Base-by-base conservation (phyloP, 2,329 filamentous ascomycete species). In the Alternaria angustiovoidea region DNA sequence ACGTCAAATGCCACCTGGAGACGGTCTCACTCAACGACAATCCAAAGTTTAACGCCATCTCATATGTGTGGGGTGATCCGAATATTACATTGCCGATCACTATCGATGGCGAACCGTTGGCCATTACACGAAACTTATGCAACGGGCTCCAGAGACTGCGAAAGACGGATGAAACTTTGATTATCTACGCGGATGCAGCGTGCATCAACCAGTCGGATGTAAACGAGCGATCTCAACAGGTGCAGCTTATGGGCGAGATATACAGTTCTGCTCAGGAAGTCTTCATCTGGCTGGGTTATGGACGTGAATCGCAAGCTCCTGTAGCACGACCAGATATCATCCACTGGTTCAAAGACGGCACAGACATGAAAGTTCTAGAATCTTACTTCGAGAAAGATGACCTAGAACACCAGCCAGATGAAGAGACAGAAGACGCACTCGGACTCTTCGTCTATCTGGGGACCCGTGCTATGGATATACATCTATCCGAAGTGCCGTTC, bases 121-220 rank as follows among this genome's bases (percentile, higher is more conserved):
- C 46, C 4, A 11, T 56, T 7, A 62, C 51, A 1, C 41, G 24
- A 11, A 59, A 59, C 5, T 34, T 62, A 3, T 12, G 18, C 9
- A 52, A 54, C 11, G 34, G 34, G 22, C 48, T 61, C 5, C 48
- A 34, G 7, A 28, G 28, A 39, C 30, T 57, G 4, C 53, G 54
- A n/a, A 22, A 7, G 9, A 14, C 20, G 14, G 22, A 49, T 12
- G 20, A 47, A 4, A 6, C n/a, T 0, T 30, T 51, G 12, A 12
- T 49, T 6, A 20, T 62, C 2, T 68, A 51, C 53, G 46, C 49
- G 0, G 65, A 68, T 34, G 64, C 62, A 34, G 36, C 59, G 2
- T 68, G 64, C 28, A 63, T 70, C 36, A 63, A 70, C 28, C 65
- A 69, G 24, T 47, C 44, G 0, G 48, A 67, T 38, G n/a, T 26